Evolutionary conservation across 495 filamentous ascomycete species (phyloP), one percentile per base, ranked within the genome.

Genomic region (Neohortaea acidophila): DNA sequence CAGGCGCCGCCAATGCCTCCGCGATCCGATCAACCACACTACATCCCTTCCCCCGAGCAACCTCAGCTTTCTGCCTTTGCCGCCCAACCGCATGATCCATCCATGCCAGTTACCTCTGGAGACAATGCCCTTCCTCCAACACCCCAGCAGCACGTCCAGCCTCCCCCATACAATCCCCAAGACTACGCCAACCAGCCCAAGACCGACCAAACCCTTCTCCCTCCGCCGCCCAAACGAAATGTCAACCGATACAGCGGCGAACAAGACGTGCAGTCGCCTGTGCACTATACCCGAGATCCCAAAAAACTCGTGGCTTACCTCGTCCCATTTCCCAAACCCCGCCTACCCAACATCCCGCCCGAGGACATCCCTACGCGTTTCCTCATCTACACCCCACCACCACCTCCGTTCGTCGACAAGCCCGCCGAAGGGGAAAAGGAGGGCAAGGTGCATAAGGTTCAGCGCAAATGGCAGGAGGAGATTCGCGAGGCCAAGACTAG

Each of bases 391-490:
- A 61, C 59, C 0, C 60, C 60, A 12, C 56, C 57, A 4, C 46
- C 51, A 12, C 59, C 60, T 3, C 60, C 60, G 1, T 44, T 62
- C 2, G 40, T 48, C 2, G 12, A 24, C 7, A 46, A 39, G 27
- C 60, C 60, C 1, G 46, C 44, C 1, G 51, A 53, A 28, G 60
- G 60, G 28, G 55, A 59, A 24, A 62, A 59, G 34, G 60, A 63
- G 43, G 39, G 32, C n/a, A 49, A 54, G 14, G 33, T 58, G 21
- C 60, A 62, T 23, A 62, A 62, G 37, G 44, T 55, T 12, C 57
- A 60, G 42, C 49, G 60, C 6, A 54, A 54, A 45, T 63, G 60
- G 60, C 55, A 63, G 33, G 56, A 55, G 15, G 59, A 62, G 36
- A 58, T 63, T 3, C 57, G 59, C 8, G 48, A 47, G 30, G 60